These are phyloP conservation scores for Galium porrigens DNA, from an alignment of 305 asterid species.

Conservation along the genomic window DNA sequence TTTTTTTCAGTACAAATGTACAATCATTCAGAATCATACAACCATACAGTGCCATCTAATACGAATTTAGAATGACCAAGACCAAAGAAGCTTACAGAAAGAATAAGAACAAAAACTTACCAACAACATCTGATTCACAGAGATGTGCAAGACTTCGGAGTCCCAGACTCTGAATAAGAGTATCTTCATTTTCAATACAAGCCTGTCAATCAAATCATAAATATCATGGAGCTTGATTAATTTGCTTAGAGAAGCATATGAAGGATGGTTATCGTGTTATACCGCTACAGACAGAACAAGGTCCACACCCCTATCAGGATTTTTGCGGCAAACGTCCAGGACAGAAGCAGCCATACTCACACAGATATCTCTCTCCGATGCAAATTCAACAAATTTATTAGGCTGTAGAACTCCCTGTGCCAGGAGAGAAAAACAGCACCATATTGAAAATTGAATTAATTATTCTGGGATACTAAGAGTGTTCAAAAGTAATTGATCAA, in stretches of 20 bases:
- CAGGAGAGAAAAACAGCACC: slow-evolving; percentile 19
- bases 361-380: slow-evolving; percentile 45
- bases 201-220: slow-evolving; percentile 41
- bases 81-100: slow-evolving; percentile 2
- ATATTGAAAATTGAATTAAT: neutral
- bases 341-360: slow-evolving; percentile 76
- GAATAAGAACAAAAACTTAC: slow-evolving; percentile 28
- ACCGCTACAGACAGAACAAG: slow-evolving; percentile 85
- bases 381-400: slow-evolving; percentile 30
- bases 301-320: slow-evolving; percentile 98
- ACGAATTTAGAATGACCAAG: neutral
- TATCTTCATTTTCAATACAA: slow-evolving; percentile 66
- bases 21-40: neutral
- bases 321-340: slow-evolving; percentile 72
- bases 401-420: slow-evolving; percentile 62
- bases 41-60: neutral
- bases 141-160: slow-evolving; percentile 84
- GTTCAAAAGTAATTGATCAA: neutral
- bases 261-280: slow-evolving; percentile 22
- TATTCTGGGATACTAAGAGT: neutral
- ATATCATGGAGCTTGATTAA: slow-evolving; percentile 22
- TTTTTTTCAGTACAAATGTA: neutral
- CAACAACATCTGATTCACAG: slow-evolving; percentile 93
- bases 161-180: slow-evolving; percentile 73
- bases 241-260: slow-evolving; percentile 18